Base-by-base conservation (phyloP, 2,329 filamentous ascomycete genomes). In the Cryphonectria japonica region DNA sequence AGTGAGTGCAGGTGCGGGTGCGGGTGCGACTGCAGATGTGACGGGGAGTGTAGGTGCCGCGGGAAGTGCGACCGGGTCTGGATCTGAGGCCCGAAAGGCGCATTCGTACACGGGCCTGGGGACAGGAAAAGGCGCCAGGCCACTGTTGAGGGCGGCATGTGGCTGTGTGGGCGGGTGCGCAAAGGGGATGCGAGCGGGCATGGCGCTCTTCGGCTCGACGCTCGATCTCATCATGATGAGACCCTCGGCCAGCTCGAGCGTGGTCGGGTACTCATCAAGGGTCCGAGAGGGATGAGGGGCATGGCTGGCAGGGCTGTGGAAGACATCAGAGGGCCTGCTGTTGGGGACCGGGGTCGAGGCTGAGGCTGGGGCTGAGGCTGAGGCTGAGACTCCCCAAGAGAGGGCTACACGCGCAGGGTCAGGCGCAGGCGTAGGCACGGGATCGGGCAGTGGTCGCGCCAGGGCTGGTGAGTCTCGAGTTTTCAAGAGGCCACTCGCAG, bases 161-260 rank as follows among this genome's bases (percentile, higher is more conserved):
- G 39, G 60, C 14, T 62, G 69, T 29, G 54, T n/a, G 5, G 57
- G 69, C 32, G 68, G 68, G 4, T 29, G 61, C 8, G 69, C 62
- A 22, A 69, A 71, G 37, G 61, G 68, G 13, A 54, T 43, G 50
- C 66, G 68, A 68, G 71, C 43, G 50, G 72, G 64, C 41, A 67
- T 69, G 50, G 69, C 66, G 63, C 54, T 71, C 34, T 66, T 64
- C 14, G 71, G 66, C 69, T 57, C 69, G 59, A 68, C 66, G 39
- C 71, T 70, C 52, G 71, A 66, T 26, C 71, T 68, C 71, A 72
- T 69, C 68, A 67, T 69, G 34, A 71, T 69, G 69, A 72, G 71
- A 26, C 69, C 67, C 34, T 72, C 43, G 59, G 69, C 69, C 61
- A 68, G 57, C 46, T 72, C 71, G 59, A 71, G 66, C 32, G 63